These are phyloP conservation scores for Kluyveromyces lactis DNA, from an alignment of 805 yeast genomes.

Conservation along the genomic window DNA sequence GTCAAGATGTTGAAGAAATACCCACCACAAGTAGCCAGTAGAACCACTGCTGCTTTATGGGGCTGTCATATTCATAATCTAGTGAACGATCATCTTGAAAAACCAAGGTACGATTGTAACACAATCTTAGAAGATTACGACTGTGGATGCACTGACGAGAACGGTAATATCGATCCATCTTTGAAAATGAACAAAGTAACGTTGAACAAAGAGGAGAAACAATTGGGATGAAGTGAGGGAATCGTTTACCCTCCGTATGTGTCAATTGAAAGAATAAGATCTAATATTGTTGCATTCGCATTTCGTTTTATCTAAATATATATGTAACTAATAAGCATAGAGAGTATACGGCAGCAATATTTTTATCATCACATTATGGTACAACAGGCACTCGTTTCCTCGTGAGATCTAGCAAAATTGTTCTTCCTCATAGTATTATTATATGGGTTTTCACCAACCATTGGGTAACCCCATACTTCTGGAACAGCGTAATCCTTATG, in stretches of 20 bases:
- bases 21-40: conserved; percentile 77
- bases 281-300: no score
- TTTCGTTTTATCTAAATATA: no score
- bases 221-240: conserved; percentile 30
- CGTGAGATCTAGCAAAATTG: not conserved
- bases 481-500: conserved; percentile 33
- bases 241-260: no score
- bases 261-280: no score
- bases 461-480: conserved; percentile 34
- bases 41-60: conserved; percentile 87
- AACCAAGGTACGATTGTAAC: conserved; percentile 75
- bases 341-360: no score
- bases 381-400: conserved; percentile 25
- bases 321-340: no score
- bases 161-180: conserved; percentile 25
- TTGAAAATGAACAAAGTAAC: conserved; percentile 23
- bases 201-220: conserved; percentile 40
- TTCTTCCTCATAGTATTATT: conserved; percentile 18
- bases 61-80: conserved; percentile 89
- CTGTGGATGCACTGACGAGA: conserved; percentile 91
- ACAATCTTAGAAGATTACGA: conserved; percentile 83
- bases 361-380: conserved; percentile 30
- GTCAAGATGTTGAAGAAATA: conserved; percentile 53
- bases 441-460: conserved; percentile 33
- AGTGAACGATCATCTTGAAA: conserved; percentile 66